Evolutionary conservation across 352 stramenopile species (phyloP).

Genomic region (Globisporangium viniferum): DNA sequence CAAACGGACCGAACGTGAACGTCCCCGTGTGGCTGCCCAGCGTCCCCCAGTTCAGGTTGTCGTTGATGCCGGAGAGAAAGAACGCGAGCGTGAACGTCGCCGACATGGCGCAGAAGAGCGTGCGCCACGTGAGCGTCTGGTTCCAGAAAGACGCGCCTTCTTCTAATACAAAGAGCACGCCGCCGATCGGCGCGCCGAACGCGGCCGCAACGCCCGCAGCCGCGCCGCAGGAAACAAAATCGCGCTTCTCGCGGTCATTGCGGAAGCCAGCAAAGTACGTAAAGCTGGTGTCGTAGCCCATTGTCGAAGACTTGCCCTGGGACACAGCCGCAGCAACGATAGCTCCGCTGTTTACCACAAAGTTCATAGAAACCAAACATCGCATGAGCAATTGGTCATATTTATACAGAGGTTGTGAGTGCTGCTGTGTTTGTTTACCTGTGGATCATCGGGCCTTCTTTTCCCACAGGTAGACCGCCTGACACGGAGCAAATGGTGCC

Average conservation of each 20-base stretch:
- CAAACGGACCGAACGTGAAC: constrained; percentile 88
- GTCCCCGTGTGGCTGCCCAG: constrained; percentile 57
- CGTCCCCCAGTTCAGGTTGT: constrained; percentile 42
- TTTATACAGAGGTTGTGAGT: too few species aligned
- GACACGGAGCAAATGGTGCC: constrained; percentile 85
- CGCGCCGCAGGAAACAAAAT: constrained; percentile 97
- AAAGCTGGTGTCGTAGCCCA: constrained; percentile 87
- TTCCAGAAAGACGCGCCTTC: constrained; percentile 98
- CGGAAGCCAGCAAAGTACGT: constrained; percentile 91
- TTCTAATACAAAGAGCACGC: constrained; percentile 97
- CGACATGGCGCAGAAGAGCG: constrained; percentile 97
- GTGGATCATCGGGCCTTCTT: constrained; percentile 93
- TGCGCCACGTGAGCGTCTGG: constrained; percentile 97
- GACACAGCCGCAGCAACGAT: constrained; percentile 96
- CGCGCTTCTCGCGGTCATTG: constrained; percentile 94
- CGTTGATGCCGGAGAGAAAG: constrained; percentile 80
- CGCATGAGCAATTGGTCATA: too few species aligned
- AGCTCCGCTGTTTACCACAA: constrained; percentile 51
- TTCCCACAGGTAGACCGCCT: constrained; percentile 85
- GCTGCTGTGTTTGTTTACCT: constrained; percentile 30
- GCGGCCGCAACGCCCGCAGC: constrained; percentile 96
- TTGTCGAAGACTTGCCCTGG: constrained; percentile 89
- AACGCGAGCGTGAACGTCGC: constrained; percentile 84
- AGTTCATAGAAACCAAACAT: too few species aligned
- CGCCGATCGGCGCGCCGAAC: constrained; percentile 97